phyloP scores from a whole-genome alignment of 108 stramenopile genomes.

The Cyclostephanos invisitatus region DNA sequence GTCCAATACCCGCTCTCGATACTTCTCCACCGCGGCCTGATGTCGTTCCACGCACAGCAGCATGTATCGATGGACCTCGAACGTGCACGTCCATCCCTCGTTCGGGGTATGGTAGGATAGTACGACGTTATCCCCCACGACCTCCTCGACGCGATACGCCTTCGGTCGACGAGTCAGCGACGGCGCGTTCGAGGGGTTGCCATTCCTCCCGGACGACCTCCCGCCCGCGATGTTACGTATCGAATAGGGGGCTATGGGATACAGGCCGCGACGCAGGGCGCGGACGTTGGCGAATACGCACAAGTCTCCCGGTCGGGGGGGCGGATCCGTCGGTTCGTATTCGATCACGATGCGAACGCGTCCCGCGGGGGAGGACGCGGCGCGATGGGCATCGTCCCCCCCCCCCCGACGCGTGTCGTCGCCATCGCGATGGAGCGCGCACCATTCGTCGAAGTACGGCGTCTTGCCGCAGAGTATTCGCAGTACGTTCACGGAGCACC shows the following conservation, averaged over 20 bases:
- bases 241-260: constrained; percentile 54
- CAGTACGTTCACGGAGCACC: constrained; percentile 66
- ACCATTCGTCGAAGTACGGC: constrained; percentile 71
- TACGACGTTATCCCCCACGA: constrained; percentile 63
- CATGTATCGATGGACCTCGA: constrained; percentile 68
- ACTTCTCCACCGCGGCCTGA: constrained; percentile 58
- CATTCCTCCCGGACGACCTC: neutral
- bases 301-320: constrained; percentile 66
- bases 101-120: constrained; percentile 57
- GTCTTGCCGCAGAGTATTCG: constrained; percentile 70
- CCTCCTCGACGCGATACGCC: constrained; percentile 58
- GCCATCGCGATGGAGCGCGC: constrained; percentile 30
- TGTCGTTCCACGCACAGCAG: constrained; percentile 70
- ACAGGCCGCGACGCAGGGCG: constrained; percentile 58
- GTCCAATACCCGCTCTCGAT: constrained; percentile 59
- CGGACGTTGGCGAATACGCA: constrained; percentile 73
- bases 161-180: constrained; percentile 23
- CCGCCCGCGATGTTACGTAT: constrained; percentile 9
- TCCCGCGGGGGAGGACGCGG: constrained; percentile 12
- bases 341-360: constrained; percentile 74
- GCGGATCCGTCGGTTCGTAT: constrained; percentile 73
- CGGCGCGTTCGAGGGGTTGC: neutral
- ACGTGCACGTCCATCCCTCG: constrained; percentile 76
- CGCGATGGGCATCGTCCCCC: constrained; percentile 3
- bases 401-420: constrained; percentile 32